phyloP scores from a whole-genome alignment of 768 basidiomycete species.

The Guyanaporus albipodus region DNA sequence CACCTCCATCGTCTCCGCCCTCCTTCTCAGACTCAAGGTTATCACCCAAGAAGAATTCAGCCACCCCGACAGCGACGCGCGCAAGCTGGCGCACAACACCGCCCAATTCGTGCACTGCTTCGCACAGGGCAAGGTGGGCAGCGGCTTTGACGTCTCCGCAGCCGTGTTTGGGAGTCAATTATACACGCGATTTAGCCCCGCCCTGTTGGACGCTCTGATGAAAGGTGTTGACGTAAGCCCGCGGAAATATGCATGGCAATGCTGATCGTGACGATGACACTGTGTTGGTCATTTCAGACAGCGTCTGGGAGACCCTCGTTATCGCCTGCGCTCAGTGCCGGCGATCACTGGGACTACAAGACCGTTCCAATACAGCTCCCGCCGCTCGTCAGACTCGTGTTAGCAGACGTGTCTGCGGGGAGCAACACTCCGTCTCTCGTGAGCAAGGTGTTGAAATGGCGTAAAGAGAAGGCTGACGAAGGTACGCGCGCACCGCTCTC shows the following conservation, averaged over 20 bases:
- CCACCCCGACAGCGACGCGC: conserved; percentile 41
- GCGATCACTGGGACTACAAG: conserved; percentile 61
- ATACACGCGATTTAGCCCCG: conserved; percentile 85
- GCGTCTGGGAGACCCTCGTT: conserved; percentile 20
- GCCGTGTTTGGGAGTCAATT: conserved; percentile 94
- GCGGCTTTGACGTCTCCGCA: conserved; percentile 93
- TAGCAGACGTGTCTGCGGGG: conserved; percentile 95
- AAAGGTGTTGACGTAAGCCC: conserved; percentile 20
- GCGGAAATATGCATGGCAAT: neutral
- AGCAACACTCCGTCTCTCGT: conserved; percentile 95
- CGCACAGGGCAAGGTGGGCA: conserved; percentile 97
- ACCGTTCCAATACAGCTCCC: conserved; percentile 77
- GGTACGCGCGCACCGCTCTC: conserved; percentile 35
- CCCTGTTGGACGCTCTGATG: conserved; percentile 29
- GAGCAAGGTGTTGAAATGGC: conserved; percentile 88
- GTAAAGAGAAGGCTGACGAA: conserved; percentile 55
- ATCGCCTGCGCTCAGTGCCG: conserved; percentile 60
- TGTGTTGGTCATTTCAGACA: conserved; percentile 9
- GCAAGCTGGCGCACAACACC: conserved; percentile 79
- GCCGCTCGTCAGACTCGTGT: conserved; percentile 74
- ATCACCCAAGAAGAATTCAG: conserved; percentile 51
- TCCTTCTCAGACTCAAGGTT: conserved; percentile 71
- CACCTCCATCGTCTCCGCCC: conserved; percentile 85
- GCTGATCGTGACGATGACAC: conserved; percentile 1
- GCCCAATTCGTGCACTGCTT: conserved; percentile 94